Evolutionary conservation across 106 monocot genomes (phyloP).

Genomic region (Chionographis japonica): DNA sequence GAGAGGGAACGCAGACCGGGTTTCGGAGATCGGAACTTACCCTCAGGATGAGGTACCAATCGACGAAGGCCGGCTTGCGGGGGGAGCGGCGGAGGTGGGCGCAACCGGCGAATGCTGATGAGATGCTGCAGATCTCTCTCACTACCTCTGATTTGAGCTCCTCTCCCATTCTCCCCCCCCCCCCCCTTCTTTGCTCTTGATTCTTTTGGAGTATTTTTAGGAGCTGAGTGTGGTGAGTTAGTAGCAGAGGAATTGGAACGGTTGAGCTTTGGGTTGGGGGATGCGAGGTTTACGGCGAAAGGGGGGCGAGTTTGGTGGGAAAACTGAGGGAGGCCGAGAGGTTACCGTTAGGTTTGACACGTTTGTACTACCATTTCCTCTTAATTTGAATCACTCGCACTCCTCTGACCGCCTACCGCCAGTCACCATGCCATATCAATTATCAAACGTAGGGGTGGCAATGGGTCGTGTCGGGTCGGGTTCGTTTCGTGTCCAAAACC

Average conservation of each 20-base stretch:
- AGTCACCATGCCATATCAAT: too few relatives aligned
- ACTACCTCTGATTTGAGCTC: slow-evolving; percentile 33
- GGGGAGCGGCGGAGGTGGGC: slow-evolving; percentile 22
- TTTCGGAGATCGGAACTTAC: slow-evolving; percentile 14
- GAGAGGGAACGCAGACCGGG: too few relatives aligned
- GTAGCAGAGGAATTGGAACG: not conserved
- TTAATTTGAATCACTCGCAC: too few relatives aligned
- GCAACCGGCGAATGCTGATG: slow-evolving; percentile 42
- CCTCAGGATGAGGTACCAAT: slow-evolving; percentile 76
- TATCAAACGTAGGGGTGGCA: too few relatives aligned
- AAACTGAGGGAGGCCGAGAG: not conserved
- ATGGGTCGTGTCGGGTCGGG: too few relatives aligned
- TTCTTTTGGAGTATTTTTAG: not conserved
- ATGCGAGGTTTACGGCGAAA: slow-evolving; percentile 23
- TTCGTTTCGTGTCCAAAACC: too few relatives aligned
- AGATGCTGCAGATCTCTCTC: slow-evolving; percentile 36
- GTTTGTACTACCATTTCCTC: not conserved
- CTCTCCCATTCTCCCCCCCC: not conserved
- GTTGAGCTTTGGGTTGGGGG: not conserved
- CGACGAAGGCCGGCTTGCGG: slow-evolving; percentile 36
- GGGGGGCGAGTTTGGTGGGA: not conserved
- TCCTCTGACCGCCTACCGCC: too few relatives aligned
- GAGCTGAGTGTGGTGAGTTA: not conserved
- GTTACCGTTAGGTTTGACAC: slow-evolving; percentile 34
- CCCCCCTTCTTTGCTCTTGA: not conserved